These are phyloP conservation scores for Sporodiniella umbellata DNA, from an alignment of 371 early-diverging fungal species.

Conservation along the genomic window DNA sequence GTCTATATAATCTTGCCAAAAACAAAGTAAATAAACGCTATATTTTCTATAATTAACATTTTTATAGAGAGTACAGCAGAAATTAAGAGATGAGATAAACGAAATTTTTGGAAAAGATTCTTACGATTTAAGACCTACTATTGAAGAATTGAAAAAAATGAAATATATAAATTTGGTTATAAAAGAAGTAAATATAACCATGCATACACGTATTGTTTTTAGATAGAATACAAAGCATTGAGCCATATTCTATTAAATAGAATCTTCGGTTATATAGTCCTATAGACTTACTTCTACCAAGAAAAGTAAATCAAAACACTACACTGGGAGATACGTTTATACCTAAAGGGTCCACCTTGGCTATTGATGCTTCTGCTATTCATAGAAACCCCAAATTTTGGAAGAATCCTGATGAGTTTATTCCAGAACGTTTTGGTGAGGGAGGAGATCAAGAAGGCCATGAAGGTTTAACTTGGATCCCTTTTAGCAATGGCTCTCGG, in stretches of 20 bases:
- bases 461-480: constrained; percentile 38
- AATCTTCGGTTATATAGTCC: constrained; percentile 45
- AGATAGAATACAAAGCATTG: not conserved
- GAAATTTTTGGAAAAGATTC: constrained; percentile 41
- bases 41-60: not conserved
- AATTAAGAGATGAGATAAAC: constrained; percentile 47
- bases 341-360: constrained; percentile 11
- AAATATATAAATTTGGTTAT: constrained; percentile 40
- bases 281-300: constrained; percentile 5
- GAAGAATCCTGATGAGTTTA: constrained; percentile 36
- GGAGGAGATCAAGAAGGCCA: constrained; percentile 26
- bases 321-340: constrained; percentile 3
- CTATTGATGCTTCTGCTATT: constrained; percentile 11
- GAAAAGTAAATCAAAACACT: constrained; percentile 9
- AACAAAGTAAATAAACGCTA: constrained; percentile 26
- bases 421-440: constrained; percentile 49
- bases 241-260: constrained; percentile 22
- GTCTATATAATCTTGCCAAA: constrained; percentile 16
- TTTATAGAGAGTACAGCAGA: constrained; percentile 43
- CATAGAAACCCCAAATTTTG: constrained; percentile 36
- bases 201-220: not conserved
- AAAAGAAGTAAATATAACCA: constrained; percentile 23
- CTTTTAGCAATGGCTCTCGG: constrained; percentile 51
- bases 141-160: constrained; percentile 40
- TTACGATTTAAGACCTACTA: constrained; percentile 37